Evolutionary conservation across 1,284 basidiomycete genomes (phyloP).

Genomic region (Trametes sp.): DNA sequence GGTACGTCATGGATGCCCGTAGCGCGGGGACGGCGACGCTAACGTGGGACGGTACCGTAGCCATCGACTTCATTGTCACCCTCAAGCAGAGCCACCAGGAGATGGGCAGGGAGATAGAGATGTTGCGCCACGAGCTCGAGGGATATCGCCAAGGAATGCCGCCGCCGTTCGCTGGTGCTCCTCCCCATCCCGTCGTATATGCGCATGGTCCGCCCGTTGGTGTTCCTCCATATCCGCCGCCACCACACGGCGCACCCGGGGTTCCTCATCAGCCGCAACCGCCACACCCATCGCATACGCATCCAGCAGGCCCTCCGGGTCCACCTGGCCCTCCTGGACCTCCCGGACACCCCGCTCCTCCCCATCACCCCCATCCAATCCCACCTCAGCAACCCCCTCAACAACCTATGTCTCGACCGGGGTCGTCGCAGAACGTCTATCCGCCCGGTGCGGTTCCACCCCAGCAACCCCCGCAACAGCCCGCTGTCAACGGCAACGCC

Average conservation of each 20-base stretch:
- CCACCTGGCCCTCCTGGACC: slow-evolving; percentile 36
- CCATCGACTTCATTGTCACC: slow-evolving; percentile 86
- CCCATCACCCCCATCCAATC: slow-evolving; percentile 42
- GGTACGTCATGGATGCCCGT: slow-evolving; percentile 54
- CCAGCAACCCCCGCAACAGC: slow-evolving; percentile 35
- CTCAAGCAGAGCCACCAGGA: slow-evolving; percentile 81
- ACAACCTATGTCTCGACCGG: slow-evolving; percentile 44
- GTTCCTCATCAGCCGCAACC: slow-evolving; percentile 49
- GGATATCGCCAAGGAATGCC: slow-evolving; percentile 64
- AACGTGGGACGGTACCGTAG: slow-evolving; percentile 47
- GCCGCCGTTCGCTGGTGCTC: slow-evolving; percentile 56
- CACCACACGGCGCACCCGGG: slow-evolving; percentile 45
- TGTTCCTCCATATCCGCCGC: slow-evolving; percentile 39
- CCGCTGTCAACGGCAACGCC: slow-evolving; percentile 45
- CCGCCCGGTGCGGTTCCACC: slow-evolving; percentile 46
- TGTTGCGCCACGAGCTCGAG: slow-evolving; percentile 79
- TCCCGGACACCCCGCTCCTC: too few relatives aligned
- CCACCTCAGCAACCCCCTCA: slow-evolving; percentile 45
- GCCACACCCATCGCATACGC: slow-evolving; percentile 47
- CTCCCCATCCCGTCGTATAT: slow-evolving; percentile 62
- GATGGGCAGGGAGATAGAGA: slow-evolving; percentile 80
- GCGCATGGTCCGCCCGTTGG: slow-evolving; percentile 49
- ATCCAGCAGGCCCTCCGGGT: slow-evolving; percentile 39
- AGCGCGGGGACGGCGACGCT: background rate
- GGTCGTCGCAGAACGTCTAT: slow-evolving; percentile 59